Evolutionary conservation across 495 filamentous ascomycete genomes (phyloP).

Genomic region (Penicillium macrosclerotiorum): DNA sequence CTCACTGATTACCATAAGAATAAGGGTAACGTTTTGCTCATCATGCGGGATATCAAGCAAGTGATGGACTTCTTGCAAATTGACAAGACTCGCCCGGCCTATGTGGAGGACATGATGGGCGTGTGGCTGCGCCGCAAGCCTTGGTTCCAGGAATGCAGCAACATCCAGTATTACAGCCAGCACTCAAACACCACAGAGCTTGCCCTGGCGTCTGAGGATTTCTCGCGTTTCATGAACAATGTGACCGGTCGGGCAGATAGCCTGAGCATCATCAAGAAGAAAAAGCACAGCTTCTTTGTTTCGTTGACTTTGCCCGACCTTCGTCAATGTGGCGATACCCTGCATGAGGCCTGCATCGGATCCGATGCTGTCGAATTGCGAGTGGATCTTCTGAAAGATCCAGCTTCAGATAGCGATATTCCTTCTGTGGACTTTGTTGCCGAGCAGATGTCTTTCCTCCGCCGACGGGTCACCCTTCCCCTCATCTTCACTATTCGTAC

Average conservation of each 20-base stretch:
- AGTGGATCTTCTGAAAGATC: slow-evolving; percentile 87
- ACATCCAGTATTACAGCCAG: slow-evolving; percentile 88
- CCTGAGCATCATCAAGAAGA: slow-evolving; percentile 63
- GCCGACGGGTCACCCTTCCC: slow-evolving; percentile 72
- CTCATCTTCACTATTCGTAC: slow-evolving; percentile 94
- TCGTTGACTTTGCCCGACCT: slow-evolving; percentile 82
- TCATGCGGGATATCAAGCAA: slow-evolving; percentile 82
- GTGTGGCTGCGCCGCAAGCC: slow-evolving; percentile 91
- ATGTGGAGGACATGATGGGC: slow-evolving; percentile 87
- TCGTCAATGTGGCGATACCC: slow-evolving; percentile 54
- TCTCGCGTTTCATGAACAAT: slow-evolving; percentile 70
- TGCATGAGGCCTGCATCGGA: slow-evolving; percentile 75
- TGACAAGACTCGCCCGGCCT: slow-evolving; percentile 90
- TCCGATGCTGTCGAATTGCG: slow-evolving; percentile 92
- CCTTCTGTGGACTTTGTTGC: slow-evolving; percentile 73
- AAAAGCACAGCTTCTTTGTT: slow-evolving; percentile 85
- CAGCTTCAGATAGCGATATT: slow-evolving; percentile 53
- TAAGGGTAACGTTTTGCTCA: slow-evolving; percentile 85
- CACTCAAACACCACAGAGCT: slow-evolving; percentile 51
- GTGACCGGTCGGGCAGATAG: slow-evolving; percentile 69
- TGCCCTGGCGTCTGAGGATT: slow-evolving; percentile 69
- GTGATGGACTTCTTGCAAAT: slow-evolving; percentile 87
- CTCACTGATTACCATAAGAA: slow-evolving; percentile 70
- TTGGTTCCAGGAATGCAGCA: slow-evolving; percentile 92
- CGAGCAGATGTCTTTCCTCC: slow-evolving; percentile 77